Conservation (phyloP, 768 basidiomycete species). For the Hygrocybe punicea region DNA sequence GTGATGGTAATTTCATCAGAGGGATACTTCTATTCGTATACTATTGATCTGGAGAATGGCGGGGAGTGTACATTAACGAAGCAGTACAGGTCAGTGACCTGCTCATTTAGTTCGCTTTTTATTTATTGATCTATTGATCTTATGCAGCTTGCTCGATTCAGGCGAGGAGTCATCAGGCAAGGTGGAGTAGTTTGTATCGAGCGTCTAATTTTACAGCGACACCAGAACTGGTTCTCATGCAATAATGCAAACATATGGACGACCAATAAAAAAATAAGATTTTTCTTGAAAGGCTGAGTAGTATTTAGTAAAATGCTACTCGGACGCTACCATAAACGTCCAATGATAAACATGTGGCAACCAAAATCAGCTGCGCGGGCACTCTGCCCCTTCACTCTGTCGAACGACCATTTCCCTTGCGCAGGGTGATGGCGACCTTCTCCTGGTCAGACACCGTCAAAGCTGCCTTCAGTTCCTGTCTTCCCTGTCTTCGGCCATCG, state of each 20-base stretch:
- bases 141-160: slow-evolving; percentile 33
- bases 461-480: slow-evolving; percentile 57
- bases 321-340: too few relatives aligned
- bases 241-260: too few relatives aligned
- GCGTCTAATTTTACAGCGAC: background rate
- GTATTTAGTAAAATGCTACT: too few relatives aligned
- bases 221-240: too few relatives aligned
- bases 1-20: slow-evolving; percentile 96
- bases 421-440: slow-evolving; percentile 38
- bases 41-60: slow-evolving; percentile 92
- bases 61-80: slow-evolving; percentile 95
- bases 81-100: slow-evolving; percentile 68
- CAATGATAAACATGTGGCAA: background rate
- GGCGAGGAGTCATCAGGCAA: slow-evolving; percentile 24
- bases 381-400: too few relatives aligned
- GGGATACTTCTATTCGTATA: slow-evolving; percentile 94
- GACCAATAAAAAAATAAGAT: too few relatives aligned
- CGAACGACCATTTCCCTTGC: too few relatives aligned
- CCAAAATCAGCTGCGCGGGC: background rate
- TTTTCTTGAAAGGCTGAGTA: too few relatives aligned
- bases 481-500: slow-evolving; percentile 48
- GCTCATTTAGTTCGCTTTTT: background rate
- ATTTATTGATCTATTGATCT: background rate
- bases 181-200: background rate
- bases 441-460: slow-evolving; percentile 63